These are phyloP conservation scores for Tillandsia fasciculata DNA, from an alignment of 176 grass and related monocot species.

Conservation along the genomic window DNA sequence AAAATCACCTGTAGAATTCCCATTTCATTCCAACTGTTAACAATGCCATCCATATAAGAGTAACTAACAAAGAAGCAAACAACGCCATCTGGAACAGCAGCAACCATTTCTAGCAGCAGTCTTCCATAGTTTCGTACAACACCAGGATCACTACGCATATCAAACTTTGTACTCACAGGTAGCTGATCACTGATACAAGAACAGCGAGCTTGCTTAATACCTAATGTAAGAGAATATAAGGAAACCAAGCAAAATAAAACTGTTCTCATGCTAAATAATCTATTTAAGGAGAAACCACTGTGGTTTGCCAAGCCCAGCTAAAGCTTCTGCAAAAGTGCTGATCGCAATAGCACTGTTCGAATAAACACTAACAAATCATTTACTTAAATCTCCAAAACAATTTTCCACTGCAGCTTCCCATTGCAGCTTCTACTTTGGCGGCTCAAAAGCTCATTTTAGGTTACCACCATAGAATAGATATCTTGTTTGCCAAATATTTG, in stretches of 20 bases:
- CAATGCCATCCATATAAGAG: conserved; percentile 98
- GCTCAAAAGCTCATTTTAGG: neutral
- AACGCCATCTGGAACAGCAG: conserved; percentile 85
- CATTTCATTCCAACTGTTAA: conserved; percentile 97
- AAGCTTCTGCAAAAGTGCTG: too few relatives aligned
- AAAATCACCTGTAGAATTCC: conserved; percentile 82
- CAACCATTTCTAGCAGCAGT: conserved; percentile 86
- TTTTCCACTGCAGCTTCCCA: too few relatives aligned
- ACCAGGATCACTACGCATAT: conserved; percentile 92
- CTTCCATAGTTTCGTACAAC: conserved; percentile 93
- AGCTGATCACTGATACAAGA: conserved; percentile 76
- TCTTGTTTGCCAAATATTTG: neutral
- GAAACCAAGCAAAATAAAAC: neutral
- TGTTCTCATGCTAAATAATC: neutral
- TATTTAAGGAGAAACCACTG: neutral
- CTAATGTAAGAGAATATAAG: conserved; percentile 2
- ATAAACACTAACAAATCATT: too few relatives aligned
- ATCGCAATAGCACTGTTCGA: too few relatives aligned
- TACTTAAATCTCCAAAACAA: too few relatives aligned
- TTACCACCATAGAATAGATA: neutral
- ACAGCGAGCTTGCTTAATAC: conserved; percentile 15
- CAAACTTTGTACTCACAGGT: conserved; percentile 89
- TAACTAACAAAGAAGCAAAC: conserved; percentile 99
- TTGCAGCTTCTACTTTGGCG: too few relatives aligned
- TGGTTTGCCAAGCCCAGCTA: neutral